Conservation (phyloP, 768 basidiomycete species). For the Infundibulicybe gibba region DNA sequence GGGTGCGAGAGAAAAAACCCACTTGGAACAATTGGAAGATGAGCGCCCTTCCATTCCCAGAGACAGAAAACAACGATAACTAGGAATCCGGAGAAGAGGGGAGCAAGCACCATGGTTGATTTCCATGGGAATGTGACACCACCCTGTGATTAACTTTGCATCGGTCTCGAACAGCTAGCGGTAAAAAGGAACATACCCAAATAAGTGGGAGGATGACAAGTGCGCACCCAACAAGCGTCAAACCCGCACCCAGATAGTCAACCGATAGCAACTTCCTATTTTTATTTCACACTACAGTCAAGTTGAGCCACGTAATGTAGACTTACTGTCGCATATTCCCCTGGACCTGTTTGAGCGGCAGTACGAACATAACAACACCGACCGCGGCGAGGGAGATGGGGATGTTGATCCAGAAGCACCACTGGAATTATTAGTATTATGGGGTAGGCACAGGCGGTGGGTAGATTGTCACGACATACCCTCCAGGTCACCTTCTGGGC, state of each 20-base stretch:
- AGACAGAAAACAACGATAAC: constrained; percentile 56
- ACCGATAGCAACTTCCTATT: constrained; percentile 60
- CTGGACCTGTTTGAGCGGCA: constrained; percentile 67
- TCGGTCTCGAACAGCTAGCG: background rate
- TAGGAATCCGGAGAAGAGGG: constrained; percentile 51
- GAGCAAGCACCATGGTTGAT: constrained; percentile 60
- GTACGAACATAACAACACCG: constrained; percentile 52
- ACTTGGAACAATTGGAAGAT: constrained; percentile 73
- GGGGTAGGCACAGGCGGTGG: background rate
- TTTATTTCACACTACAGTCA: background rate
- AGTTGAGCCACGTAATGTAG: background rate
- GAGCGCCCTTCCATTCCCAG: constrained; percentile 72
- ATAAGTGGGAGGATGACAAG: constrained; percentile 68
- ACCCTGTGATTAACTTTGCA: constrained; percentile 50
- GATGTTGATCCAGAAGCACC: constrained; percentile 76
- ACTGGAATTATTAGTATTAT: constrained; percentile 34
- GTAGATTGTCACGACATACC: constrained; percentile 27
- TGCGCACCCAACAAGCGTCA: constrained; percentile 59
- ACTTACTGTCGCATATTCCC: constrained; percentile 51
- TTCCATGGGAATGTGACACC: constrained; percentile 72
- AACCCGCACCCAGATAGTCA: constrained; percentile 57
- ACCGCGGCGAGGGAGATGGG: constrained; percentile 55
- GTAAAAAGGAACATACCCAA: constrained; percentile 46
- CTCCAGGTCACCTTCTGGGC: constrained; percentile 62
- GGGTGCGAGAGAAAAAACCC: constrained; percentile 14